phyloP scores from a whole-genome alignment of 106 monocot species.

The Dioscorea zingiberensis region DNA sequence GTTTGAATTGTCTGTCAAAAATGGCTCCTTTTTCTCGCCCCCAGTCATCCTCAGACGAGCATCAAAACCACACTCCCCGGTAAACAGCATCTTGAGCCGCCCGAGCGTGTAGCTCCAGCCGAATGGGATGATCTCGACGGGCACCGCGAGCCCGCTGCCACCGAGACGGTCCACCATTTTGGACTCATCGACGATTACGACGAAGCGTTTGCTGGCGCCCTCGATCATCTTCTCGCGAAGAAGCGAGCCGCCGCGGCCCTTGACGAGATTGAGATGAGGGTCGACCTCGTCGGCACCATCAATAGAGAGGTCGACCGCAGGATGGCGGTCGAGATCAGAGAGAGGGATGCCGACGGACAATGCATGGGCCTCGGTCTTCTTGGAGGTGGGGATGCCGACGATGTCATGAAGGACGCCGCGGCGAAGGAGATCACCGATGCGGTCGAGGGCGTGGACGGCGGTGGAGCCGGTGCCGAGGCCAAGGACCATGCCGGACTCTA shows the following conservation, averaged over 20 bases:
- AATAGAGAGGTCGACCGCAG: constrained; percentile 71
- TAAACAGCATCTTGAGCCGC: constrained; percentile 33
- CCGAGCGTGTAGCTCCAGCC: constrained; percentile 38
- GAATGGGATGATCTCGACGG: constrained; percentile 74
- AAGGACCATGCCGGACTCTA: constrained; percentile 70
- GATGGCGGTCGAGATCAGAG: constrained; percentile 41
- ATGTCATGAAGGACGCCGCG: constrained; percentile 39
- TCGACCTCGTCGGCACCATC: constrained; percentile 95
- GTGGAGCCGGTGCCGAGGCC: constrained; percentile 94
- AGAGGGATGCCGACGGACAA: constrained; percentile 51
- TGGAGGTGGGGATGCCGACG: constrained; percentile 78
- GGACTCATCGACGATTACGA: constrained; percentile 83
- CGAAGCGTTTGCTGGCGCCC: constrained; percentile 47
- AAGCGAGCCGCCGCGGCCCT: constrained; percentile 81
- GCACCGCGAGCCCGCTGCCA: constrained; percentile 51
- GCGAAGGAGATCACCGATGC: constrained; percentile 69
- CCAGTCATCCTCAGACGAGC: constrained; percentile 41
- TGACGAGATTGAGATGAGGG: constrained; percentile 69
- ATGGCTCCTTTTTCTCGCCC: constrained; percentile 19
- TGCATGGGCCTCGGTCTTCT: constrained; percentile 64
- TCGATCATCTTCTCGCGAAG: constrained; percentile 98
- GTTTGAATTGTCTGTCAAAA: constrained; percentile 76
- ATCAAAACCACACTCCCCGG: constrained; percentile 24
- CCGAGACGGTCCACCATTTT: constrained; percentile 62
- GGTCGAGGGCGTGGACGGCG: constrained; percentile 69